Evolutionary conservation across 2,329 filamentous ascomycete genomes (phyloP).

Genomic region (Aureobasidium namibiae): DNA sequence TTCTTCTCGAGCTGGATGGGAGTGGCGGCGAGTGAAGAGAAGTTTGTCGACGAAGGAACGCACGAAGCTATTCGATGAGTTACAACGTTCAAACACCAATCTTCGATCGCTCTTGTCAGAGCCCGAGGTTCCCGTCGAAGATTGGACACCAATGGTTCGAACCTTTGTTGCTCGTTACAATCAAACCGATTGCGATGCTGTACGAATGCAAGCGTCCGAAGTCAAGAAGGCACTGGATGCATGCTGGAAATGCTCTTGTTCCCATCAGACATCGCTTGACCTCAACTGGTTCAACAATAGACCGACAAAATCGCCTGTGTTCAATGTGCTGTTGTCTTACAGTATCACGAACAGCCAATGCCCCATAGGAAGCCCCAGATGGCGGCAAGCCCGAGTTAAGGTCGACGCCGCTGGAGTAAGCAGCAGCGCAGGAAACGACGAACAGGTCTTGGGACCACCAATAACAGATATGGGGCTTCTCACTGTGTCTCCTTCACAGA

Average conservation of each 20-base stretch:
- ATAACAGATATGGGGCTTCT: neutral
- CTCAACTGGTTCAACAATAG: neutral
- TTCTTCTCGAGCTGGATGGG: neutral
- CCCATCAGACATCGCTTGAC: neutral
- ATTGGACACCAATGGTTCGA: neutral
- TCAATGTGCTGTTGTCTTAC: neutral
- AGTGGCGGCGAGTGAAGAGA: neutral
- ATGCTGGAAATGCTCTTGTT: neutral
- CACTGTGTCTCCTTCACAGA: neutral
- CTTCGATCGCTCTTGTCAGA: neutral
- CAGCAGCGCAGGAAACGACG: neutral
- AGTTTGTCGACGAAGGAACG: neutral
- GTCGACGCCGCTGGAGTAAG: neutral
- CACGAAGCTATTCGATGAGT: neutral
- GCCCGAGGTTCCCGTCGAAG: neutral
- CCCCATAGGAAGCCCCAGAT: neutral
- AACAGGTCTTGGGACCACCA: neutral
- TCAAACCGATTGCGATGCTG: neutral
- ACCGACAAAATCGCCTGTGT: neutral
- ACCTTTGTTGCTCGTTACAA: neutral
- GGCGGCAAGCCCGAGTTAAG: neutral
- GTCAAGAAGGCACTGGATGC: neutral
- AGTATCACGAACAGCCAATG: neutral
- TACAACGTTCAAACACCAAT: neutral
- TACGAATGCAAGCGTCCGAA: neutral